Evolutionary conservation across 768 basidiomycete species (phyloP).

Genomic region (Leccinellum rugosiceps): DNA sequence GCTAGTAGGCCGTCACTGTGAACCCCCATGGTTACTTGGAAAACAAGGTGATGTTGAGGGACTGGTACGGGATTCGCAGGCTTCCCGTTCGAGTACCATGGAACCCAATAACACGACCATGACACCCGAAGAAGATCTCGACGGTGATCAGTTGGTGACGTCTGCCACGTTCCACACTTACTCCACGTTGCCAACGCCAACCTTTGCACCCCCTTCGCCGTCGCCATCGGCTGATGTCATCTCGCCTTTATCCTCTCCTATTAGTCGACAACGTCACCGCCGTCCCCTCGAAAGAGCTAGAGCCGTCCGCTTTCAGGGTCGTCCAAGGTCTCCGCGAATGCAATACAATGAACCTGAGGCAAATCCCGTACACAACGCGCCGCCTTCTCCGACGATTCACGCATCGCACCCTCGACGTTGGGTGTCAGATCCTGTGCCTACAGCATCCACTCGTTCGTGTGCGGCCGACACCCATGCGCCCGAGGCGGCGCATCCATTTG

Average conservation of each 20-base stretch:
- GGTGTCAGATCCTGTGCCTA: conserved; percentile 6
- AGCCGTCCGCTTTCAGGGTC: conserved; percentile 30
- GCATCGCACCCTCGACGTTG: conserved; percentile 12
- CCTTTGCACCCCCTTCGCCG: conserved; percentile 29
- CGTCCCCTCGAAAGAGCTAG: conserved; percentile 32
- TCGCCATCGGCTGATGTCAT: conserved; percentile 27
- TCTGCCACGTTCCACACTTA: conserved; percentile 22
- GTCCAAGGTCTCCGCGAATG: conserved; percentile 23
- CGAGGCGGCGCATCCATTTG: conserved; percentile 5
- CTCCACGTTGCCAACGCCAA: conserved; percentile 26
- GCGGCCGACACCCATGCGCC: conserved; percentile 2
- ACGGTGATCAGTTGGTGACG: conserved; percentile 16
- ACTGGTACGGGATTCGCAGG: conserved; percentile 16
- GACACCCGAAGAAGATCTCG: conserved; percentile 13
- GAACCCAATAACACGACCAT: conserved; percentile 8
- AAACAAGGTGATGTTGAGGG: conserved; percentile 4
- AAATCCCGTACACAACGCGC: not conserved
- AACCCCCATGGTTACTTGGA: not conserved
- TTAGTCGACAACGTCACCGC: conserved; percentile 21
- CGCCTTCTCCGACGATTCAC: conserved; percentile 3
- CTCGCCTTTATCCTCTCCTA: conserved; percentile 20
- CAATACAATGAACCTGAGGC: conserved; percentile 17
- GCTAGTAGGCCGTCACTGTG: not conserved
- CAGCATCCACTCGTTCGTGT: conserved; percentile 5
- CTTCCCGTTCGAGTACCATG: conserved; percentile 11